A percentile compares a stretch with the other conserved stretches of the same genome.
phyloP scores from a whole-genome alignment of 768 basidiomycete genomes.

The Kwoniella newhampshirensis region DNA sequence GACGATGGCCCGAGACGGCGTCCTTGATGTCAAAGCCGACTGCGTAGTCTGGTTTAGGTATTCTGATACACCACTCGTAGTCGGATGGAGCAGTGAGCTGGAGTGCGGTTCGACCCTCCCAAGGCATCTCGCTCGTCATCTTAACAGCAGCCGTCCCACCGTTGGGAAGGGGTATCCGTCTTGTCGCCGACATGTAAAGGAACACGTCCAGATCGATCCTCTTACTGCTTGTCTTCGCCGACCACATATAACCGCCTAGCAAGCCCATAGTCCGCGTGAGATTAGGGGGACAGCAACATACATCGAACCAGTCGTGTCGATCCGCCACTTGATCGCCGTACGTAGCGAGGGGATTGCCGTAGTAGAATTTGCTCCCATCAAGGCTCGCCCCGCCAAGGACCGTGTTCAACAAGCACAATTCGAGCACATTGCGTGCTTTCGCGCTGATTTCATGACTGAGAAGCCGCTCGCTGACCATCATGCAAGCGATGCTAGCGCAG shows the following conservation, averaged over 20 bases:
- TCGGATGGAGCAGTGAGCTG: slow-evolving; percentile 13
- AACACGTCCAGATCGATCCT: slow-evolving; percentile 14
- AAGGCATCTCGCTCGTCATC: slow-evolving; percentile 25
- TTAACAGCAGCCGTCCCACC: slow-evolving; percentile 8
- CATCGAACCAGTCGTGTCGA: slow-evolving; percentile 34
- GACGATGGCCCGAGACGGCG: no score
- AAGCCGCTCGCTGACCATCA: slow-evolving; percentile 33
- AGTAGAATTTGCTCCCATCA: slow-evolving; percentile 30
- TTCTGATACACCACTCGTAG: slow-evolving; percentile 7
- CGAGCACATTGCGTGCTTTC: slow-evolving; percentile 27
- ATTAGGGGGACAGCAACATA: slow-evolving; percentile 1
- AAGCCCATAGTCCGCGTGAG: slow-evolving; percentile 1
- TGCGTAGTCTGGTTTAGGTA: slow-evolving; percentile 16
- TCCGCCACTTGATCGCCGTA: slow-evolving; percentile 28
- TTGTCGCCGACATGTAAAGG: slow-evolving; percentile 16
- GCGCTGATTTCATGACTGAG: slow-evolving; percentile 23
- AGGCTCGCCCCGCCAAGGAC: slow-evolving; percentile 32
- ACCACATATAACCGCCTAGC: slow-evolving; percentile 21
- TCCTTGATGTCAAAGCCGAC: background rate
- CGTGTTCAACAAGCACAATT: slow-evolving; percentile 28
- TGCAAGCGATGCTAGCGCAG: slow-evolving; percentile 35
- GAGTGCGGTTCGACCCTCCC: slow-evolving; percentile 13
- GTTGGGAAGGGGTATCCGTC: slow-evolving; percentile 13
- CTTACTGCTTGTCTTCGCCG: background rate
- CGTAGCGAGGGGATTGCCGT: slow-evolving; percentile 31